These are phyloP conservation scores for Phyllostachys edulis DNA, from an alignment of 176 grass and related monocot species.

Conservation along the genomic window DNA sequence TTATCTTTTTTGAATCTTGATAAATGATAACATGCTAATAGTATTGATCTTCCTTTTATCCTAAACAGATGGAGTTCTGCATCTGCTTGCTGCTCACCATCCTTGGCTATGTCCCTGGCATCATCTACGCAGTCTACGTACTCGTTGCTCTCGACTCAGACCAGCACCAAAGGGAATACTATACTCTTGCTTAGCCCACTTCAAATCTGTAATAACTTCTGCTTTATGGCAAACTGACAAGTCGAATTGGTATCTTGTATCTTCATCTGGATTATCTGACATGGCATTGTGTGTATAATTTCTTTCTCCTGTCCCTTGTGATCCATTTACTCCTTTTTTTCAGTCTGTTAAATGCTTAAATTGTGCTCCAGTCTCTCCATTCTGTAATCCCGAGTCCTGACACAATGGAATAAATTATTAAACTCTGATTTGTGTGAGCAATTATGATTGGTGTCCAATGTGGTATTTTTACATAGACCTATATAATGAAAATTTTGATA, in stretches of 20 bases:
- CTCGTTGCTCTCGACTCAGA: constrained; percentile 48
- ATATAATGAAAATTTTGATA: not conserved
- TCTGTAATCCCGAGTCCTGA: constrained; percentile 34
- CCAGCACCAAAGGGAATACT: constrained; percentile 38
- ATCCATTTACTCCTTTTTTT: not conserved
- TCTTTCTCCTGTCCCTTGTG: not conserved
- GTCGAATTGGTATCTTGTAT: not conserved
- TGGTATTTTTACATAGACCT: not conserved
- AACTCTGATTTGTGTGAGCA: not conserved
- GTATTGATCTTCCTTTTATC: not conserved
- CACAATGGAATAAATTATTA: constrained; percentile 9
- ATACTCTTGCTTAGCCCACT: constrained; percentile 30
- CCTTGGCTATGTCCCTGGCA: constrained; percentile 66
- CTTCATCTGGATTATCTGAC: not conserved
- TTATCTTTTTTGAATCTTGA: not conserved
- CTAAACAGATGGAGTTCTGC: constrained; percentile 63
- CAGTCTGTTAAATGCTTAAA: constrained; percentile 7
- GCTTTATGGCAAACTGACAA: not conserved
- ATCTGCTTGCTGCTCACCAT: constrained; percentile 71
- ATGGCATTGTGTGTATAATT: not conserved
- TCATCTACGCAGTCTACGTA: constrained; percentile 63
- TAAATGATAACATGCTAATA: not conserved
- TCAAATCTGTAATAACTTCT: not conserved
- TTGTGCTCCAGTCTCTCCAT: not conserved
- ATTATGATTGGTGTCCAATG: not conserved